Base-by-base conservation (phyloP, 202 grass and related monocot genomes). In the Dendrocalamus latiflorus region DNA sequence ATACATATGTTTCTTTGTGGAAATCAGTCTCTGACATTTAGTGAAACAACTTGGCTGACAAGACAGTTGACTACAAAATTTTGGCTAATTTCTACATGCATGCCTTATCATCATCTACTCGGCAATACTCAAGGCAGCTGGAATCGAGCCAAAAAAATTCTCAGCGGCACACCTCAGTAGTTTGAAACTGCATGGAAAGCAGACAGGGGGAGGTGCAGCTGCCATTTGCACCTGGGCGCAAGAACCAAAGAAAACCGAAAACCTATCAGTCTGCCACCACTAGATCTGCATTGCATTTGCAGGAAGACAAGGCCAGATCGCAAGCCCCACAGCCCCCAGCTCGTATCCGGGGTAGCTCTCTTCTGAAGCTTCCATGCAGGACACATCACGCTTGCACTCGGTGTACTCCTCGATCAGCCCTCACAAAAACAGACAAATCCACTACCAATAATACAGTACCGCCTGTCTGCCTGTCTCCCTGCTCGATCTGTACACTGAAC, bases 311-410 rank as follows among this genome's bases (percentile, higher is more conserved):
- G 43, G 36, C 34, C 85, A 83, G 66, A 84, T 79, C 81, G 48
- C 17, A 51, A 51, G 76, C n/a, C 22, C 53, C 63, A 45, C 6
- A 9, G 14, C 6, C 22, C 33, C 60, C 42, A 64, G 77, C 72
- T 82, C 28, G 63, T 42, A 89, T 41, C 73, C 83, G 78, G 78
- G 83, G 87, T 36, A 86, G 87, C 82, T 85, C 78, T 10, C 57
- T 65, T 58, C 79, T 72, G 85, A 88, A 86, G 78, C 83, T 86
- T 81, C 83, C 83, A 49, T 81, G 54, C 76, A 56, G 56, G 74
- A 26, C 83, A 50, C 74, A 70, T 65, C 50, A 68, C 36, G 61
- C 38, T 58, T 16, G 64, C 82, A 33, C 64, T 72, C 14, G 22
- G 13, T 25, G 21, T 28, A 0, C 44, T 14, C 14, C 5, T 18